A percentile compares a stretch with the other conserved stretches of the same genome.
Conservation (phyloP, 1,139 yeast species). For the Pichia cactophila region DNA sequence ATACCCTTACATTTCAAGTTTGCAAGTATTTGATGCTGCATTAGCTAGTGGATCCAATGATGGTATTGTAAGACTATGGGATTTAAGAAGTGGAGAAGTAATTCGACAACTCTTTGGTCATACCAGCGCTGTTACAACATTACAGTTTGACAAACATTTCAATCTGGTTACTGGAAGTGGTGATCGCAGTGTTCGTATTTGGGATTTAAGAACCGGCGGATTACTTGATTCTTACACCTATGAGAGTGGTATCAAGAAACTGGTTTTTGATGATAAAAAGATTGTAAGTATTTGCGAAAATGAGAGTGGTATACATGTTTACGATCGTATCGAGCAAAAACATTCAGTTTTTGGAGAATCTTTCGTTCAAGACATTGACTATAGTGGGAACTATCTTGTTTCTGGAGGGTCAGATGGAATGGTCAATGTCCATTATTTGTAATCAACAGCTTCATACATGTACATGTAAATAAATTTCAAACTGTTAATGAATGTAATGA, state of each 20-base stretch:
- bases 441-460: not conserved
- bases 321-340: constrained; percentile 44
- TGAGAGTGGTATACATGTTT: constrained; percentile 44
- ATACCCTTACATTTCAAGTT: constrained; percentile 44
- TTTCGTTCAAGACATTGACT: constrained; percentile 30
- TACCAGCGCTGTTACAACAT: constrained; percentile 59
- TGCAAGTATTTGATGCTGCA: constrained; percentile 65
- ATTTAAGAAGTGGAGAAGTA: constrained; percentile 60
- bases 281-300: constrained; percentile 40
- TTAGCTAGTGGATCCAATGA: constrained; percentile 72
- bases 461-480: not conserved
- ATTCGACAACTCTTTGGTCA: constrained; percentile 63
- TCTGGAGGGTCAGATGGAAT: constrained; percentile 55
- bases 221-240: constrained; percentile 47
- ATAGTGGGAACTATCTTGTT: constrained; percentile 54
- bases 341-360: constrained; percentile 43
- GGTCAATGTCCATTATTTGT: constrained; percentile 44
- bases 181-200: constrained; percentile 57
- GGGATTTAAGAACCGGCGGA: constrained; percentile 62
- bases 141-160: constrained; percentile 55
- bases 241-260: constrained; percentile 37
- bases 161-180: constrained; percentile 57
- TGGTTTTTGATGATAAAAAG: constrained; percentile 49
- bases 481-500: not conserved
- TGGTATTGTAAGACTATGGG: constrained; percentile 71